These are phyloP conservation scores for Neckera pumila DNA, from an alignment of 225 moss, liverwort and hornwort genomes.

Conservation along the genomic window DNA sequence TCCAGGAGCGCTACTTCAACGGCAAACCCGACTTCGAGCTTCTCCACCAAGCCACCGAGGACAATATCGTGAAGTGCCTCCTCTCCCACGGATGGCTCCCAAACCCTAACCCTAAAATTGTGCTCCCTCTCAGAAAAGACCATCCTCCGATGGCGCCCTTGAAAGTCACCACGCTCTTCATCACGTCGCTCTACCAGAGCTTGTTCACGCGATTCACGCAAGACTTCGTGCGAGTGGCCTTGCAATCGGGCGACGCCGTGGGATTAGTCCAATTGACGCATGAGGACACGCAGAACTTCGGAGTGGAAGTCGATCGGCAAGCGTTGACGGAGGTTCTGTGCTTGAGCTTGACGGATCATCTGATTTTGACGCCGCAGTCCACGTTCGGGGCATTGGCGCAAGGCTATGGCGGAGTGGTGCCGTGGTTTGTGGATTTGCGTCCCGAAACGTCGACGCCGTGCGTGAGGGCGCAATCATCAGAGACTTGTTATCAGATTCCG, in stretches of 20 bases:
- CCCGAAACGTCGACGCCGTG: constrained; percentile 15
- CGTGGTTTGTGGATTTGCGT: constrained; percentile 47
- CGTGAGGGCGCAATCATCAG: constrained; percentile 25
- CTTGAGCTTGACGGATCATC: constrained; percentile 43
- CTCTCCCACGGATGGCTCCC: neutral
- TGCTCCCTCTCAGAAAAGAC: neutral
- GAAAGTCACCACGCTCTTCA: constrained; percentile 33
- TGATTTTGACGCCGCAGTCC: constrained; percentile 44
- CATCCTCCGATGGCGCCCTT: neutral
- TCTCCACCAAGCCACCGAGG: constrained; percentile 6
- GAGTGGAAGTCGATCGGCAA: constrained; percentile 37
- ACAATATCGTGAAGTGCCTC: constrained; percentile 7
- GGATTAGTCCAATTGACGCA: constrained; percentile 47
- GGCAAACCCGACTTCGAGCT: constrained; percentile 18
- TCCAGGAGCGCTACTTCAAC: constrained; percentile 43
- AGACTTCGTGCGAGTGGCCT: constrained; percentile 9
- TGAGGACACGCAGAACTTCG: constrained; percentile 25
- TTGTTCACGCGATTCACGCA: constrained; percentile 14
- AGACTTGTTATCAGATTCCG: constrained; percentile 26
- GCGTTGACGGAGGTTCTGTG: constrained; percentile 49
- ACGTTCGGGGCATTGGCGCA: constrained; percentile 62
- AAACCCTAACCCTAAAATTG: neutral
- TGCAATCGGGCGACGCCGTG: constrained; percentile 28
- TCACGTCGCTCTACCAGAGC: constrained; percentile 46
- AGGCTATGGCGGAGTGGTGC: constrained; percentile 44